Percentiles rank a stretch among this genome's conserved stretches.
These are phyloP conservation scores for Gypsophila paniculata DNA, from an alignment of 179 eudicot genomes.

Conservation along the genomic window DNA sequence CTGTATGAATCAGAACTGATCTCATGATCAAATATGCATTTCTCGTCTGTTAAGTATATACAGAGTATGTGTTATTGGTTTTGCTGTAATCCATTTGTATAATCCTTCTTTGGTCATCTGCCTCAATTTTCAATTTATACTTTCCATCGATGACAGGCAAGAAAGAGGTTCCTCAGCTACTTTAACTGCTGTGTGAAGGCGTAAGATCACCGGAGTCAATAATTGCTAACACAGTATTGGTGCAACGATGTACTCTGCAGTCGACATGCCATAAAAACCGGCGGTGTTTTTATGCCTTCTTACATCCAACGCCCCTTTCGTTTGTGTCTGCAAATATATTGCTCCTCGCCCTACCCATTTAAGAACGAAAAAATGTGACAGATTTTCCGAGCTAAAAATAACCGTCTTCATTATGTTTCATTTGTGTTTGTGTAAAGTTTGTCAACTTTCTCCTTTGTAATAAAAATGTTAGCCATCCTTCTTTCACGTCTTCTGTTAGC, in stretches of 20 bases:
- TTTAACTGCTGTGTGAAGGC: slow-evolving; percentile 66
- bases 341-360: not conserved
- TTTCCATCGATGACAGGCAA: slow-evolving; percentile 31
- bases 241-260: not conserved
- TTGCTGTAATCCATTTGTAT: no score
- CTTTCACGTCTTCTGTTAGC: no score
- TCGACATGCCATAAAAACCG: not conserved
- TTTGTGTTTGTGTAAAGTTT: not conserved
- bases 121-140: not conserved
- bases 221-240: not conserved
- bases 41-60: no score
- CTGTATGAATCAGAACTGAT: no score
- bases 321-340: slow-evolving; percentile 5
- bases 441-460: not conserved
- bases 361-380: slow-evolving; percentile 7
- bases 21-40: no score
- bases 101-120: not conserved
- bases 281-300: not conserved
- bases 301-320: not conserved
- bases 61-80: no score
- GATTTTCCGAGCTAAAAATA: not conserved
- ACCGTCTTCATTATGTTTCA: not conserved
- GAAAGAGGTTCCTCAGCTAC: slow-evolving; percentile 59
- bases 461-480: no score
- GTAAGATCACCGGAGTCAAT: slow-evolving; percentile 17